Evolutionary conservation across 2,329 filamentous ascomycete species (phyloP).

Genomic region (Pezicula neosporulosa): DNA sequence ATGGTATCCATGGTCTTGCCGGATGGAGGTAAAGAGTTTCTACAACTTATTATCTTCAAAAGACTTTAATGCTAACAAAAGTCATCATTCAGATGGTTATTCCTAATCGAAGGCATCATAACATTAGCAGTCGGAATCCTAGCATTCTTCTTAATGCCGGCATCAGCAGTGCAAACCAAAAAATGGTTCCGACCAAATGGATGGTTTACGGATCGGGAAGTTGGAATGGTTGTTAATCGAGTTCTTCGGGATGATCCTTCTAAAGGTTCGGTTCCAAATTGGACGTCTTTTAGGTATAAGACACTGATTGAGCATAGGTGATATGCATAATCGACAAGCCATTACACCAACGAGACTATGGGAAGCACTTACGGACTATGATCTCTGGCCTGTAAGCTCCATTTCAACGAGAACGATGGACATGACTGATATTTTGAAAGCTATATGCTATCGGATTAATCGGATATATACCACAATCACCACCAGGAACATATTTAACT

Average conservation of each 20-base stretch:
- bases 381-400: conserved; percentile 45
- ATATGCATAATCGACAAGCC: conserved; percentile 57
- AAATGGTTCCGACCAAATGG: conserved; percentile 52
- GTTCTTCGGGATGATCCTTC: conserved; percentile 47
- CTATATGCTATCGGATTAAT: conserved; percentile 38
- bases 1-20: conserved; percentile 44
- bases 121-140: conserved; percentile 50
- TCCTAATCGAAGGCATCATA: conserved; percentile 53
- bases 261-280: conserved; percentile 30
- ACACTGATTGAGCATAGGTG: conserved; percentile 21
- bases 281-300: neutral
- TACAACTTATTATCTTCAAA: neutral
- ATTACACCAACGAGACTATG: conserved; percentile 38
- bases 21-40: conserved; percentile 38
- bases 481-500: conserved; percentile 47
- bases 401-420: neutral
- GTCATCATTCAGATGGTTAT: conserved; percentile 38
- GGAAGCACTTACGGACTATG: conserved; percentile 47
- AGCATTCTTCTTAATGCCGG: conserved; percentile 54
- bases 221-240: conserved; percentile 64
- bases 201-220: conserved; percentile 60
- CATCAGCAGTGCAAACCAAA: conserved; percentile 58
- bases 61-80: neutral
- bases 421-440: neutral
- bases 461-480: conserved; percentile 43